phyloP scores from a whole-genome alignment of 768 basidiomycete genomes.

The Amanita phalloides region DNA sequence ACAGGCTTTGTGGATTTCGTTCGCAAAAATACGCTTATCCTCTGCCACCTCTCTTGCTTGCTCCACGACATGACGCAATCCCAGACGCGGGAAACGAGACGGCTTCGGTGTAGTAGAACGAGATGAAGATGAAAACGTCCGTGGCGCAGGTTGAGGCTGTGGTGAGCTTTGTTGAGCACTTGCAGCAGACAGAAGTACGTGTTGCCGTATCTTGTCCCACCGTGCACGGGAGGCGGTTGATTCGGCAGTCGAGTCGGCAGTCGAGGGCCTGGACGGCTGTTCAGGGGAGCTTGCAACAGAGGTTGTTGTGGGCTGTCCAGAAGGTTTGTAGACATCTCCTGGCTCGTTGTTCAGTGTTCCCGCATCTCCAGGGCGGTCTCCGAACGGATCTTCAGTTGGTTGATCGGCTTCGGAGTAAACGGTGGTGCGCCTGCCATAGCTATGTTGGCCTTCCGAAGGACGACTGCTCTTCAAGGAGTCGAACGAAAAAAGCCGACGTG shows the following conservation, averaged over 20 bases:
- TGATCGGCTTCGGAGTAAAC: not conserved
- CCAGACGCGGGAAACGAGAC: constrained; percentile 39
- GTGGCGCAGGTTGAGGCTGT: constrained; percentile 12
- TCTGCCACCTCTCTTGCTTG: constrained; percentile 43
- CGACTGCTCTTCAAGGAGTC: constrained; percentile 12
- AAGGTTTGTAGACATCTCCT: not conserved
- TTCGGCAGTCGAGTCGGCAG: constrained; percentile 39
- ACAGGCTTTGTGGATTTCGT: constrained; percentile 48
- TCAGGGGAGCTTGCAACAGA: not conserved
- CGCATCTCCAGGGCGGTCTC: not conserved
- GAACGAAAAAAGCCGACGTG: constrained; percentile 17
- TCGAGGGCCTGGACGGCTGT: constrained; percentile 25
- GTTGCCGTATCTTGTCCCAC: constrained; percentile 46
- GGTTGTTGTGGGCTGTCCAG: not conserved
- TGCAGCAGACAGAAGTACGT: constrained; percentile 28
- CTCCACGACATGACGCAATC: constrained; percentile 58
- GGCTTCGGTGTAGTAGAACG: constrained; percentile 34
- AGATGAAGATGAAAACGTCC: constrained; percentile 9
- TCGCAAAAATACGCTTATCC: constrained; percentile 37
- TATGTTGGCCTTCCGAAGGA: not conserved
- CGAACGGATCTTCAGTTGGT: not conserved
- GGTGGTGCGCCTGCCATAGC: not conserved
- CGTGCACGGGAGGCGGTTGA: constrained; percentile 30
- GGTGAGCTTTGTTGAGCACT: constrained; percentile 15
- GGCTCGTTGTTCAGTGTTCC: not conserved